These are phyloP conservation scores for Leishmania mexicana DNA, from an alignment of 208 protist genomes.

Conservation along the genomic window DNA sequence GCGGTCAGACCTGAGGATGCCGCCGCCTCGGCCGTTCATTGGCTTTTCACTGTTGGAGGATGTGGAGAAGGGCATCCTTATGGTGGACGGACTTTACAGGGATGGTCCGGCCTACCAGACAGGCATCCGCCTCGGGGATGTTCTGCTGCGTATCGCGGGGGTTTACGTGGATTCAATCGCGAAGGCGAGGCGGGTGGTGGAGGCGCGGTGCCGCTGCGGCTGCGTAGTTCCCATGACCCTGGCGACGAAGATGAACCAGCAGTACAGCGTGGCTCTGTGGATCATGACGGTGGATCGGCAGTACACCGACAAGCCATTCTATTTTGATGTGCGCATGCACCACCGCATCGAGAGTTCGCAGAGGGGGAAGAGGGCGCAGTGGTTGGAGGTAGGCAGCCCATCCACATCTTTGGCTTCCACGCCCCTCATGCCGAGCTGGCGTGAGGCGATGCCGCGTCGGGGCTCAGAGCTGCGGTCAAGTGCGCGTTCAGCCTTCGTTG, in stretches of 20 bases:
- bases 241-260: slow-evolving; percentile 26
- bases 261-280: slow-evolving; percentile 48
- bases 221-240: slow-evolving; percentile 45
- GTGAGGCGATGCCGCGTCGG: not conserved
- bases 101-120: slow-evolving; percentile 54
- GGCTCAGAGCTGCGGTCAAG: slow-evolving; percentile 2
- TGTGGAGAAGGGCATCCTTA: slow-evolving; percentile 24
- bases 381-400: slow-evolving; percentile 4
- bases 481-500: slow-evolving; percentile 14
- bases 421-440: not conserved
- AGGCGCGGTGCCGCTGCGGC: slow-evolving; percentile 35
- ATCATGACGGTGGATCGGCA: slow-evolving; percentile 59
- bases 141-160: slow-evolving; percentile 37
- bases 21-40: slow-evolving; percentile 45
- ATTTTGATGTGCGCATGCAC: slow-evolving; percentile 47
- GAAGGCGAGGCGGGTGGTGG: slow-evolving; percentile 38
- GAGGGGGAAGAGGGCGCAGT: slow-evolving; percentile 21
- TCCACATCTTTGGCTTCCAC: not conserved
- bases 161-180: slow-evolving; percentile 32
- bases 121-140: slow-evolving; percentile 54
- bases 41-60: slow-evolving; percentile 53
- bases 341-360: slow-evolving; percentile 34
- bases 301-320: slow-evolving; percentile 38
- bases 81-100: slow-evolving; percentile 45
- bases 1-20: not conserved